Base-by-base conservation (phyloP, 208 protist species). In the Plasmodiophora brassicae region DNA sequence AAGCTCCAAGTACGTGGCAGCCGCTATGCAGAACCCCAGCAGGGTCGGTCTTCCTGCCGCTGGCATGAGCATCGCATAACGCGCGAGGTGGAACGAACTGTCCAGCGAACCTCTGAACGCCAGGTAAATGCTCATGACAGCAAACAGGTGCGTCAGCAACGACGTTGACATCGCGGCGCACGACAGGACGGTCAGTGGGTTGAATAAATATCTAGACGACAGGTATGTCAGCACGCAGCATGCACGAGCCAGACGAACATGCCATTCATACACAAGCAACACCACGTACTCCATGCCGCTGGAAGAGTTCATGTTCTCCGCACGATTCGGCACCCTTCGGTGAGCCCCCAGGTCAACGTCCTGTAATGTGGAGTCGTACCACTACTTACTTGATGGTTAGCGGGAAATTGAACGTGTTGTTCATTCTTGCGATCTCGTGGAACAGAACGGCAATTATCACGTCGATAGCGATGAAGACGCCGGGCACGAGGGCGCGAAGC, bases 131-230 rank as follows among this genome's bases (percentile, higher is more conserved):
- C 32, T 5, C 5, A 78, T 14, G 5, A 78, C n/a, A 78, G 41
- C 65, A 32, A 32, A 78, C 5, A 78, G 5, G 5, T 78, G 65
- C 5, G 65, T 38, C n/a, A 78, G 65, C n/a, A 38, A 78, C 10
- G n/a, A 14, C 32, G 65, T 78, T 36, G 65, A 78, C 5, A 78
- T n/a, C 20, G 14, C 20, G 5, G n/a, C 65, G n/a, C 65, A 78
- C 20, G 65, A 78, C n/a, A 78, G n/a, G 5, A 78, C 5, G 5
- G 65, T 78, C n/a, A 78, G 41, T 14, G 65, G 65, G n/a, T 78
- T 78, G n/a, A 78, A 78, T 5, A 78, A 32, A 32, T 38, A 78
- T 38, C 65, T 78, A 78, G n/a, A n/a, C n/a, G n/a, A n/a, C n/a
- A n/a, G n/a, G n/a, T n/a, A n/a, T n/a, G 14, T 5, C 5, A 32